These are phyloP conservation scores for Pseudocercospora eumusae DNA, from an alignment of 2,329 filamentous ascomycete genomes.

Conservation along the genomic window DNA sequence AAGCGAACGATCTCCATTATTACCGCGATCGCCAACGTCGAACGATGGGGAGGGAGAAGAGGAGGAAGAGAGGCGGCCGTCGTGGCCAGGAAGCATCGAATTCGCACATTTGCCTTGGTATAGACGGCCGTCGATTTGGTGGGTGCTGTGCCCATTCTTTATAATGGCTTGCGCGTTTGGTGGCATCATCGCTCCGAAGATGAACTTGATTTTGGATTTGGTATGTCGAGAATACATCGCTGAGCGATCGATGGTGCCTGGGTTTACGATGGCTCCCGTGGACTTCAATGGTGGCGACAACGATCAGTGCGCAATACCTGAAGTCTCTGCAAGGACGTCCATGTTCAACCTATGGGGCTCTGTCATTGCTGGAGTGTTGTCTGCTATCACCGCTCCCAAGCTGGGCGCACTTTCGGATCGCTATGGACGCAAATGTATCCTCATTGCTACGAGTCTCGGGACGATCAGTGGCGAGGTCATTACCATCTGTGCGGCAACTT, in stretches of 20 bases:
- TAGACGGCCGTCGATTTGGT: slow-evolving; percentile 69
- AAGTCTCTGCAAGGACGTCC: slow-evolving; percentile 75
- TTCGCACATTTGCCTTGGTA: slow-evolving; percentile 65
- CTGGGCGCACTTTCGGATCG: slow-evolving; percentile 84
- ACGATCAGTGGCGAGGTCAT: slow-evolving; percentile 72
- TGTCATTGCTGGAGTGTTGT: slow-evolving; percentile 72
- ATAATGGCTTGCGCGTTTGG: slow-evolving; percentile 85
- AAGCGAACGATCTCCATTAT: slow-evolving; percentile 34
- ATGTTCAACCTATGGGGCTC: slow-evolving; percentile 76
- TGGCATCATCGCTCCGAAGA: slow-evolving; percentile 78
- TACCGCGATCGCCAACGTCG: slow-evolving; percentile 18
- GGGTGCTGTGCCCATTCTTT: slow-evolving; percentile 78
- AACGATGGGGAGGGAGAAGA: slow-evolving; percentile 25
- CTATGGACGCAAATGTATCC: slow-evolving; percentile 73
- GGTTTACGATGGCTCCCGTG: slow-evolving; percentile 63
- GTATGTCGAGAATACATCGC: slow-evolving; percentile 82
- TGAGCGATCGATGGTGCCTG: slow-evolving; percentile 63
- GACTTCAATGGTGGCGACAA: slow-evolving; percentile 67
- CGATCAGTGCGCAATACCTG: slow-evolving; percentile 74
- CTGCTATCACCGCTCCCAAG: slow-evolving; percentile 78
- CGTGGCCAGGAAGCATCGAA: slow-evolving; percentile 46
- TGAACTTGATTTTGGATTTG: slow-evolving; percentile 81
- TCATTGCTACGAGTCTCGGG: slow-evolving; percentile 73
- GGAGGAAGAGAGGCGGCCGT: slow-evolving; percentile 25
- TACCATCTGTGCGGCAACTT: slow-evolving; percentile 75